Base-by-base conservation (phyloP, 495 filamentous ascomycete species). In the Penicillium antarcticum region DNA sequence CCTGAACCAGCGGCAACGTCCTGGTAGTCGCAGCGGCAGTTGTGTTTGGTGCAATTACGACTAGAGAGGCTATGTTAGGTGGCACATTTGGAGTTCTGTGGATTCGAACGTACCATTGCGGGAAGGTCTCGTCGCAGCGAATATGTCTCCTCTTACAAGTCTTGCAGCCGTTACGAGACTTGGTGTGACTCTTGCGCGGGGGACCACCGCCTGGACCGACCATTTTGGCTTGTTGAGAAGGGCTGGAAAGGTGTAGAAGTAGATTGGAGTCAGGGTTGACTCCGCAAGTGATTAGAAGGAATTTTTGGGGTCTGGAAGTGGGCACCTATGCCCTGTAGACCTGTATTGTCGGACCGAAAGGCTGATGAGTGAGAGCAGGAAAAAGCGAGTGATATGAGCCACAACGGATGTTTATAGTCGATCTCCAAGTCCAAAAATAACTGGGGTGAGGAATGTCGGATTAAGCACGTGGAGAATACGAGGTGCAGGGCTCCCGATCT, bases 121-220 rank as follows among this genome's bases (percentile, higher is more conserved):
- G 94, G 60, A 92, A 96, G 52, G 80, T 96, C 70, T 98, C 95
- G 69, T 98, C 94, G 73, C 94, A 98, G 52, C 94, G 84, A 66
- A 98, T 97, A 72, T 98, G 94, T 62, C 94, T 84, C 69, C 87
- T 84, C 79, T 98, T 98, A 81, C 94, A 98, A 29, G 90, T 96
- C 60, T 90, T 91, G 73, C 94, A 98, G 42, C 94, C 94, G 72
- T 96, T 97, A 51, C 94, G 84, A 42, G 92, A 97, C 73, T 98
- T 98, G 56, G 95, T 98, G 76, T 98, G 94, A 74, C 92, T 91
- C 66, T 78, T 81, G 54, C 78, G 76, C 47, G 78, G 76, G 48
- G 77, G 76, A 51, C 77, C 78, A 60, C 74, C 76, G 53, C 76
- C 74, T 44, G 76, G 75, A 56, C 74, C 74, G 49, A 74, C 72